Evolutionary conservation across 2,329 filamentous ascomycete species (phyloP), one percentile per base, ranked within the genome.

Genomic region (Phialophora tarda): DNA sequence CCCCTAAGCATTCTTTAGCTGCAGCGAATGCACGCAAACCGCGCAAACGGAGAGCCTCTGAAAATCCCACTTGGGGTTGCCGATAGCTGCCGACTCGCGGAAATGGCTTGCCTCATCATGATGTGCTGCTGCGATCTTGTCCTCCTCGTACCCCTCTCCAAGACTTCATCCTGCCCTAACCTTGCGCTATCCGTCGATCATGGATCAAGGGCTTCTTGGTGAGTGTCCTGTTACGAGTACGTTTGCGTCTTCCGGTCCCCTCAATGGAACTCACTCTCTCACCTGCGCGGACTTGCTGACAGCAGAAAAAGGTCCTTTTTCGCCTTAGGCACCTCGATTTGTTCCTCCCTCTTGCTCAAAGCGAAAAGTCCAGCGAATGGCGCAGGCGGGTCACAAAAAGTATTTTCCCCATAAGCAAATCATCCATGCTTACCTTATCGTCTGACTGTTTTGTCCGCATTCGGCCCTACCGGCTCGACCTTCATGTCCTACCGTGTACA

Each of bases 111-210:
- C 60, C 59, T 24, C 48, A 32, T 53, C 12, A 62, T 66, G 64
- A 63, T 63, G 64, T 66, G 64, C 64, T 50, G 48, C 32, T 50
- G 60, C 41, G 8, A 59, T 38, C 38, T 28, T 54, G 59, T 32
- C 56, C 44, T 38, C 21, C 51, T 23, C 44, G 44, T 30, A 55
- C 17, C 64, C 59, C 34, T 28, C 57, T 23, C 41, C n/a, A 61
- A 53, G 30, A 53, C 59, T 53, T 41, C 32, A 26, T 44, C 53
- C 28, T 56, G 41, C 64, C 54, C 53, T 57, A 63, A 38, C 24
- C 41, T 51, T 60, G 53, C 66, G 66, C 66, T 68, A 68, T 63
- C 41, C 28, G 66, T 68, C 63, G 66, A 68, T 68, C 66, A 68
- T 63, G 50, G 56, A 58, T 47, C 26, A 30, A 38, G 32, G 10